Conservation (phyloP, 2,329 filamentous ascomycete species). For the Cytospora schulzeri region DNA sequence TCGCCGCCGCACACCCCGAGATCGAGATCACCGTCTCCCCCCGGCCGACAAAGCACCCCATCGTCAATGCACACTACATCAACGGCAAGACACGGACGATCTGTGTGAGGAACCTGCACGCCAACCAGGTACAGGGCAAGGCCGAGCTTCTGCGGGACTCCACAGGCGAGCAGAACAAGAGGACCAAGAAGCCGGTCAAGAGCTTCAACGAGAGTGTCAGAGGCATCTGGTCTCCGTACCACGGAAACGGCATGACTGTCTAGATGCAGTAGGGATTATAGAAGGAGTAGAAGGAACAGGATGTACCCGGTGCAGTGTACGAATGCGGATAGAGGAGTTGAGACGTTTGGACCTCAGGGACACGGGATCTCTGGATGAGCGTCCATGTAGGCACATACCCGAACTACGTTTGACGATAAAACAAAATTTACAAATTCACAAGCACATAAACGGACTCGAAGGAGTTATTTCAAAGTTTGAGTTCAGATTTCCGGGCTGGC, state of each 20-base stretch:
- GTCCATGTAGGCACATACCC: constrained; percentile 16
- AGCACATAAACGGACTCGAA: neutral
- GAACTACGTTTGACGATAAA: constrained; percentile 7
- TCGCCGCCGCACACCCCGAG: constrained; percentile 80
- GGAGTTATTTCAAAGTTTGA: constrained; percentile 6
- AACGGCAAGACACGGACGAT: constrained; percentile 85
- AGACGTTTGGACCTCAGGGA: neutral
- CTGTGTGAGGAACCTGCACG: constrained; percentile 84
- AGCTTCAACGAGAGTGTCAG: constrained; percentile 68
- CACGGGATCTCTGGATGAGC: neutral
- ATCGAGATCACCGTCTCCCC: constrained; percentile 93
- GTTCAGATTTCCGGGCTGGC: constrained; percentile 12
- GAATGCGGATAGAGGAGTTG: constrained; percentile 2
- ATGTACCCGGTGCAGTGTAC: neutral
- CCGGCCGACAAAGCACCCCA: constrained; percentile 84
- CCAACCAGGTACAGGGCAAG: constrained; percentile 80
- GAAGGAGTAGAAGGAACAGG: neutral
- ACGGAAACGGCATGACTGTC: constrained; percentile 60
- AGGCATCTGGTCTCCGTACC: constrained; percentile 72
- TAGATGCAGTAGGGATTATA: constrained; percentile 36
- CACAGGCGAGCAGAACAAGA: constrained; percentile 73
- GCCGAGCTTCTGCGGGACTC: constrained; percentile 71
- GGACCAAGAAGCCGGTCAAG: constrained; percentile 63
- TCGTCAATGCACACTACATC: constrained; percentile 88
- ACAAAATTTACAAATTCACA: neutral